Evolutionary conservation across 345 rosid genomes (phyloP).

Genomic region (Camelina hispida): DNA sequence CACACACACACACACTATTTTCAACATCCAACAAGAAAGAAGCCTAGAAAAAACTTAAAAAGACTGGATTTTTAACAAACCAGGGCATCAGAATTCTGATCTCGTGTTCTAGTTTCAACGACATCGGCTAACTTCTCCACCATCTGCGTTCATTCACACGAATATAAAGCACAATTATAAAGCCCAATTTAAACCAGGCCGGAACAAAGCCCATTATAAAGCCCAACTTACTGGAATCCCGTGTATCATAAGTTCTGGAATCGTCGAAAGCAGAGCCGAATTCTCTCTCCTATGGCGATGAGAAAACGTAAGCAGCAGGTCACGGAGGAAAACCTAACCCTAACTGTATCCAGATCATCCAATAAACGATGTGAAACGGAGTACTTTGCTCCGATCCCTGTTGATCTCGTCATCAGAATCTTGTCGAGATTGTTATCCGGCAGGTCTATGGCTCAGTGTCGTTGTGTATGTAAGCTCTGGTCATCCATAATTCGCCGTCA

Average conservation of each 20-base stretch:
- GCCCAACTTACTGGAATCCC: too few species aligned
- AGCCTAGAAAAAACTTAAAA: slow-evolving; percentile 17
- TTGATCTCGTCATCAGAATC: background rate
- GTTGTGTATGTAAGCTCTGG: background rate
- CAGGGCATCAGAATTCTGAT: slow-evolving; percentile 83
- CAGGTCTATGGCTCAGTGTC: background rate
- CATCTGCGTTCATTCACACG: slow-evolving; percentile 47
- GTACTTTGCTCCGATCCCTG: background rate
- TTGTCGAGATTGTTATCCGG: background rate
- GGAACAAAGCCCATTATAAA: background rate
- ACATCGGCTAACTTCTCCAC: slow-evolving; percentile 74
- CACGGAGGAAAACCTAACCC: slow-evolving; percentile 1
- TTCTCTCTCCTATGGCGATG: background rate
- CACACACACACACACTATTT: too few species aligned
- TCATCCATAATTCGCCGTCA: background rate
- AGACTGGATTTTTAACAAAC: slow-evolving; percentile 43
- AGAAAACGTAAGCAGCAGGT: slow-evolving; percentile 17
- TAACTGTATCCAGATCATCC: background rate
- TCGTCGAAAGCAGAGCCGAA: background rate
- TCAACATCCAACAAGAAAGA: slow-evolving; percentile 27
- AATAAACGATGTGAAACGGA: background rate
- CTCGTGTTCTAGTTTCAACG: slow-evolving; percentile 72
- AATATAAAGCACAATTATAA: too few species aligned
- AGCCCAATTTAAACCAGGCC: too few species aligned
- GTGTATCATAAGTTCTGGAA: background rate